These are phyloP conservation scores for Eragrostis nindensis DNA, from an alignment of 176 grass and related monocot genomes.

Conservation along the genomic window DNA sequence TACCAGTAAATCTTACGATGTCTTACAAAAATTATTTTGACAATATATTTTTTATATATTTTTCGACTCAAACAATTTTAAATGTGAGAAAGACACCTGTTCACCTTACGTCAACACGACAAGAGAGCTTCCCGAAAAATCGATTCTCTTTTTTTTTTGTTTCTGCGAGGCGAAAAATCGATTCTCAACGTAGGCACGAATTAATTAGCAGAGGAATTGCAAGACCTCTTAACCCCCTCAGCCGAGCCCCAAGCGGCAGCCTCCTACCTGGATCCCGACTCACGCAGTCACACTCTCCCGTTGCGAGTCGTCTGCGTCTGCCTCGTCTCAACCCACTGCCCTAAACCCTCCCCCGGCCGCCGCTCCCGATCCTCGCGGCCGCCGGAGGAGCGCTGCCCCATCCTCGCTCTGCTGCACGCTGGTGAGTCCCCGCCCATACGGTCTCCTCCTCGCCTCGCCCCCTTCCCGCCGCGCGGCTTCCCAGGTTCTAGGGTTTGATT, in stretches of 20 bases:
- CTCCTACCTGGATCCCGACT: neutral
- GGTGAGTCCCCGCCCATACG: neutral
- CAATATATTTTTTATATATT: no score
- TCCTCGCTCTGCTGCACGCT: neutral
- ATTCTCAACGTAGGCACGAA: neutral
- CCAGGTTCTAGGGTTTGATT: slow-evolving; percentile 20
- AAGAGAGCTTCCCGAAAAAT: no score
- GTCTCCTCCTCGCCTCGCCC: neutral
- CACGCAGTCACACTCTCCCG: neutral
- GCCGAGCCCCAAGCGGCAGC: neutral
- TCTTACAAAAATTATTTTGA: no score
- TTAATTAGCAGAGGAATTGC: neutral
- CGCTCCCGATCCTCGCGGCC: neutral
- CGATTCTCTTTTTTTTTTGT: no score
- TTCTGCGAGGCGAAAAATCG: no score
- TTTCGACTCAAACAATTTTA: no score
- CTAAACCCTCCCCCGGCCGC: neutral
- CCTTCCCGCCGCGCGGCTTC: neutral
- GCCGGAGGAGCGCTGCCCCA: neutral
- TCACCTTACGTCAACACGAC: no score
- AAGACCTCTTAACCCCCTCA: neutral
- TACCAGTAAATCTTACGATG: no score
- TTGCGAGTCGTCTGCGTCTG: neutral
- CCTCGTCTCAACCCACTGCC: neutral
- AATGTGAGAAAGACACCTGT: no score